Evolutionary conservation across 2,329 filamentous ascomycete genomes (phyloP), one percentile per base, ranked within the genome.

Genomic region (Chaetomiaceae sp.): DNA sequence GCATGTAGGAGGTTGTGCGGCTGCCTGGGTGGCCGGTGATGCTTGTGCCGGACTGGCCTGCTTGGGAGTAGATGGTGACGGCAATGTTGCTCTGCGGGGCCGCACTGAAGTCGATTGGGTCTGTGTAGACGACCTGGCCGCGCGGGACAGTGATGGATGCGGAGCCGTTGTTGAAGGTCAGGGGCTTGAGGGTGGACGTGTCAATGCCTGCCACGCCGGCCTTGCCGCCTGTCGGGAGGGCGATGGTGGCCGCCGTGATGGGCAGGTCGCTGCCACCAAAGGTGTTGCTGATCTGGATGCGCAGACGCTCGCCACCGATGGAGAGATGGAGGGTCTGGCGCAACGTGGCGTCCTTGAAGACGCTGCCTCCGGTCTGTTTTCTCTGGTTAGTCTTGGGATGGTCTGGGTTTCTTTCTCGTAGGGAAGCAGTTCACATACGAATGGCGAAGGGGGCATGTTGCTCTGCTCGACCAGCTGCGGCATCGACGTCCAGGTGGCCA

Each of bases 1-100:
- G 71, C 65, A 82, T 76, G 72, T 75, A 86, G 9, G 75, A 79
- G 0, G 77, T 82, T 0, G 82, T 84, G 5, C 83, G 73, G 57
- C 79, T 83, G 5, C 83, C 83, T 0, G 83, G 82, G 53, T 87
- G 84, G 0, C 75, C 76, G 0, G 83, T 86, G 48, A 87, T 81
- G 23, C 67, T 71, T 49, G 72, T 77, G 0, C 76, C 75, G 2
- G 68, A 63, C 60, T 86, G 82, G 0, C 83, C 83, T 1, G 66
- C 55, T 23, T 73, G 69, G 2, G 80, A 71, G 61, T 83, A 86
- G 14, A 85, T 67, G 9, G 73, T 79, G 2, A 87, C 69, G 2
- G 76, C 77, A 37, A 86, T 60, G 58, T 78, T 77, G 0, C 74
- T 70, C 48, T 76, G 73, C 0, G 76, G 63, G 12, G 70, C 65